A percentile compares a stretch with the other conserved stretches of the same genome.
phyloP scores from a whole-genome alignment of 192 early-diverging fungal genomes.

The Thamnidium elegans region DNA sequence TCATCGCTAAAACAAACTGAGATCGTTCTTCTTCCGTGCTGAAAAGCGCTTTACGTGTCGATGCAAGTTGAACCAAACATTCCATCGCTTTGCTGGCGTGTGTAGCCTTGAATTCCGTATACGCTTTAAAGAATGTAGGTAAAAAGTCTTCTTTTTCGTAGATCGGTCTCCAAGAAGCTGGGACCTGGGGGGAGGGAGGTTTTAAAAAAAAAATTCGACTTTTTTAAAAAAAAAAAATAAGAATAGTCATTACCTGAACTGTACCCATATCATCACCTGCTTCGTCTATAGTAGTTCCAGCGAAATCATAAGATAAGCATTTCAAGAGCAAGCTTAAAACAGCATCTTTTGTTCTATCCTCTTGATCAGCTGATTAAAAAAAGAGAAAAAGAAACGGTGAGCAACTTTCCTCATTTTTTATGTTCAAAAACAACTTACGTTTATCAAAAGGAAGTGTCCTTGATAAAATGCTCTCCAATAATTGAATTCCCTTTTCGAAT shows the following conservation, averaged over 20 bases:
- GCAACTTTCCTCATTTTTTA: neutral
- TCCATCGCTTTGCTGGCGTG: conserved; percentile 68
- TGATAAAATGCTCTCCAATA: conserved; percentile 40
- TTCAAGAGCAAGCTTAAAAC: conserved; percentile 59
- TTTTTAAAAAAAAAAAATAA: too few relatives aligned
- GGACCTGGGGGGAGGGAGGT: conserved; percentile 45
- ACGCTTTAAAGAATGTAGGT: conserved; percentile 70
- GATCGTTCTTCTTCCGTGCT: conserved; percentile 62
- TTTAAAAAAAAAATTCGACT: neutral
- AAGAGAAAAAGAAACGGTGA: neutral
- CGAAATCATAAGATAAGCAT: conserved; percentile 80
- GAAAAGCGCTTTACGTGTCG: conserved; percentile 85
- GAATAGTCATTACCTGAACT: conserved; percentile 47
- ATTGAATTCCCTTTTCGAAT: conserved; percentile 28
- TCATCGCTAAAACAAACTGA: conserved; percentile 62
- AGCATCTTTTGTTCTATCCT: conserved; percentile 41
- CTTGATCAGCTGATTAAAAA: conserved; percentile 25
- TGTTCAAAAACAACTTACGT: conserved; percentile 25
- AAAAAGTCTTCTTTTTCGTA: conserved; percentile 70
- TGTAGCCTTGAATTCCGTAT: conserved; percentile 53
- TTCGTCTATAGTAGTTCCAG: conserved; percentile 72
- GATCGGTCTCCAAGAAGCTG: conserved; percentile 73
- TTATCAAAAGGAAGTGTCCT: conserved; percentile 36
- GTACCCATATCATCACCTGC: conserved; percentile 70
- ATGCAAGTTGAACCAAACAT: conserved; percentile 72